Percentiles rank a stretch among this genome's conserved stretches.
Conservation (phyloP, 2,329 filamentous ascomycete species). For the Colletotrichum aenigma region DNA sequence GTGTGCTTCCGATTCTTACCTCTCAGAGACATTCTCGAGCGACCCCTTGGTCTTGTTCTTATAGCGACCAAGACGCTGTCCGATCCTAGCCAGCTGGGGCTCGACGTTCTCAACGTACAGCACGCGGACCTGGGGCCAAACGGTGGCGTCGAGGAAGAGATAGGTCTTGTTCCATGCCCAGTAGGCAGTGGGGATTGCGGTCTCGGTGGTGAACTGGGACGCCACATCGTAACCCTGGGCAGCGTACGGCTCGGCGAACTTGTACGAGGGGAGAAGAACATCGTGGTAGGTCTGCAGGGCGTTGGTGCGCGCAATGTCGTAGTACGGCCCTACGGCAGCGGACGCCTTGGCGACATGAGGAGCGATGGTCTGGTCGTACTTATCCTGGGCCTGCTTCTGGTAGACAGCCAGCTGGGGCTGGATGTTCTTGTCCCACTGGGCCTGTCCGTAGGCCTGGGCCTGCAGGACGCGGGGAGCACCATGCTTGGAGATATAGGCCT, state of each 20-base stretch:
- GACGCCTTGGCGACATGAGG: constrained; percentile 73
- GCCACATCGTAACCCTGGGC: constrained; percentile 70
- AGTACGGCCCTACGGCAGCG: constrained; percentile 71
- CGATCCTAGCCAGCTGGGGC: constrained; percentile 91
- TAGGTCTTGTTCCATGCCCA: constrained; percentile 74
- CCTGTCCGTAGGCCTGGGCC: constrained; percentile 67
- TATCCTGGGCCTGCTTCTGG: constrained; percentile 61
- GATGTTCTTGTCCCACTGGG: constrained; percentile 80
- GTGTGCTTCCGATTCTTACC: constrained; percentile 24
- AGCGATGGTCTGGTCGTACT: constrained; percentile 74
- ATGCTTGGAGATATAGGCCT: constrained; percentile 71
- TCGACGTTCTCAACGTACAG: constrained; percentile 93
- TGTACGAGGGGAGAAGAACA: constrained; percentile 77
- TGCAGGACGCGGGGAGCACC: constrained; percentile 75
- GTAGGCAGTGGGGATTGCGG: constrained; percentile 73
- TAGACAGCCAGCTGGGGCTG: constrained; percentile 75
- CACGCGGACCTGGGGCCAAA: constrained; percentile 82
- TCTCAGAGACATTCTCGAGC: constrained; percentile 36
- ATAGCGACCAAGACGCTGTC: constrained; percentile 83
- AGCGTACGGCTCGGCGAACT: constrained; percentile 75
- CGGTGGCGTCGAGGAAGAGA: constrained; percentile 73
- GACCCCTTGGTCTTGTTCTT: constrained; percentile 49
- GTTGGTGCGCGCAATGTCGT: constrained; percentile 66
- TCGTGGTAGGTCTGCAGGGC: constrained; percentile 73
- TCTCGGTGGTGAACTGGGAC: constrained; percentile 70